A percentile compares a stretch with the other conserved stretches of the same genome.
Evolutionary conservation across 1,284 basidiomycete genomes (phyloP).

Genomic region (Microbotryum scabiosae): DNA sequence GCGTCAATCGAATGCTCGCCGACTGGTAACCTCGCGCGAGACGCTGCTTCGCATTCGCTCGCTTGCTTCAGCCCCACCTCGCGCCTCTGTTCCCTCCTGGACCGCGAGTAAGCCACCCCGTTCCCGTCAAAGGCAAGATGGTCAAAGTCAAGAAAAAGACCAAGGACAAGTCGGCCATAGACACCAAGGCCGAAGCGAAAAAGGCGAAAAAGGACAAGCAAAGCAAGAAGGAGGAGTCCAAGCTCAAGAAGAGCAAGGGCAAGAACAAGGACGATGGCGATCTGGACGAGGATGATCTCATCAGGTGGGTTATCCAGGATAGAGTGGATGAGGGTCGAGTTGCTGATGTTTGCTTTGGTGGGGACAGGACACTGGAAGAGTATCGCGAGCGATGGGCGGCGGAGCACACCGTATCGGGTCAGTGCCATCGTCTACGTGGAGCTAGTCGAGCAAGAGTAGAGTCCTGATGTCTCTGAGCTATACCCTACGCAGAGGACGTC

Average conservation of each 20-base stretch:
- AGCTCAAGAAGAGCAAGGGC: slow-evolving; percentile 53
- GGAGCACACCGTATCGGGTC: slow-evolving; percentile 55
- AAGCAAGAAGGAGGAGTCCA: slow-evolving; percentile 17
- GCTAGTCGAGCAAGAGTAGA: no score
- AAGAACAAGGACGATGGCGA: slow-evolving; percentile 45
- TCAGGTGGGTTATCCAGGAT: slow-evolving; percentile 38
- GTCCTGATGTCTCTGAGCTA: neutral
- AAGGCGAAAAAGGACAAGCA: slow-evolving; percentile 56
- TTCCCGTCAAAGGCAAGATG: neutral
- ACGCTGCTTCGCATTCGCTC: no score
- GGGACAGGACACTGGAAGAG: slow-evolving; percentile 52
- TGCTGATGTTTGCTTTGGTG: no score
- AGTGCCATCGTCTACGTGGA: neutral
- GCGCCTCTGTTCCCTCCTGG: no score
- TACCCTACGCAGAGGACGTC: slow-evolving; percentile 50
- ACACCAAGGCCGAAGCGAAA: slow-evolving; percentile 45
- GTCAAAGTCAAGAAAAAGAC: slow-evolving; percentile 19
- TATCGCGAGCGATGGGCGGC: slow-evolving; percentile 51
- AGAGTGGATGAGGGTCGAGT: no score
- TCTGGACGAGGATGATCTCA: slow-evolving; percentile 66
- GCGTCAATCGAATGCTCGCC: no score
- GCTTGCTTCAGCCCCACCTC: no score
- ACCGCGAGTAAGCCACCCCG: neutral
- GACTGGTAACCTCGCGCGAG: no score
- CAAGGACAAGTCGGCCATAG: slow-evolving; percentile 48